Evolutionary conservation across 192 early-diverging fungal genomes (phyloP), one percentile per base, ranked within the genome.

Genomic region (Globomyces pollinis-pini): DNA sequence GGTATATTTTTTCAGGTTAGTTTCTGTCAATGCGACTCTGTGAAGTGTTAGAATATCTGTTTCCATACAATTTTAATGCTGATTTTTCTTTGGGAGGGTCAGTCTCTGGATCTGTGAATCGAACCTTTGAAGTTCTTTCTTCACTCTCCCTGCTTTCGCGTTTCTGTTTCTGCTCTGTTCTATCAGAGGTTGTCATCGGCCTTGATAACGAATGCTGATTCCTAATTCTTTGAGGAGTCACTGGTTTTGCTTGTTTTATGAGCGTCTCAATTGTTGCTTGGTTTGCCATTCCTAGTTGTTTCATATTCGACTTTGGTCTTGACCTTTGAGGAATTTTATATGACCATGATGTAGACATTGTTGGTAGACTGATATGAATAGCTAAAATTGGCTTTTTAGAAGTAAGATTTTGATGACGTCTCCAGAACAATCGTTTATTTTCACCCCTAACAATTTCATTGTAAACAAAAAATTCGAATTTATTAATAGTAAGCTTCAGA

Each of bases 401-500:
- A n/a, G n/a, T n/a, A n/a, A n/a, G n/a, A n/a, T n/a, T n/a, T n/a
- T n/a, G n/a, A n/a, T n/a, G n/a, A n/a, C n/a, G n/a, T n/a, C n/a
- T n/a, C n/a, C n/a, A n/a, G n/a, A n/a, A n/a, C n/a, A n/a, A n/a
- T n/a, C n/a, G n/a, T n/a, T n/a, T n/a, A n/a, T n/a, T n/a, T n/a
- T n/a, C n/a, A n/a, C n/a, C n/a, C n/a, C n/a, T n/a, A n/a, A n/a
- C n/a, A n/a, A n/a, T n/a, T n/a, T n/a, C n/a, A n/a, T n/a, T n/a
- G n/a, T n/a, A n/a, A n/a, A n/a, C n/a, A n/a, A n/a, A n/a, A n/a
- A n/a, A n/a, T n/a, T n/a, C n/a, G n/a, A n/a, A n/a, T 47, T 47
- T 21, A 36, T 29, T 45, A 71, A 63, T 75, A 80, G 53, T 70
- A 80, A 0, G 26, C 38, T 38, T 71, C 67, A 24, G 70, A 71